These are phyloP conservation scores for Vaccinium darrowii DNA, from an alignment of 148 eudicot genomes.

Conservation along the genomic window DNA sequence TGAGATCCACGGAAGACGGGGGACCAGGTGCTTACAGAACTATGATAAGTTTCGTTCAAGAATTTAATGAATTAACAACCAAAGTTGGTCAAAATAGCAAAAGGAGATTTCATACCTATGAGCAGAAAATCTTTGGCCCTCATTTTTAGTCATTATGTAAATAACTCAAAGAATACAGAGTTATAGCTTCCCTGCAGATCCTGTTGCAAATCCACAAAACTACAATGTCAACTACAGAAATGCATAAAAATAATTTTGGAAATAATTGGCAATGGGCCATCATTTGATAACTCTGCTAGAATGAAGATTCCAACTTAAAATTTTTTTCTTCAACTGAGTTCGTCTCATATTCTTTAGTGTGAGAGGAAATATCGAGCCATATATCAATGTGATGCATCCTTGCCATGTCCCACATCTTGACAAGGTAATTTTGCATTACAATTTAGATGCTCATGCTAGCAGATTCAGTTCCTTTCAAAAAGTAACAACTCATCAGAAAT, in stretches of 20 bases:
- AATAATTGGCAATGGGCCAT: background rate
- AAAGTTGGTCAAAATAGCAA: background rate
- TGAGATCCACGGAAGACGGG: no score
- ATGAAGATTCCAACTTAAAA: background rate
- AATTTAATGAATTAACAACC: background rate
- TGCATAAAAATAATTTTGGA: background rate
- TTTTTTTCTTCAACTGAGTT: background rate
- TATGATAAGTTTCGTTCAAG: background rate
- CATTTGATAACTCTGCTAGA: background rate
- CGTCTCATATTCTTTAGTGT: background rate
- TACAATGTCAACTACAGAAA: background rate
- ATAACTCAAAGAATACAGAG: background rate
- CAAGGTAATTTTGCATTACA: background rate
- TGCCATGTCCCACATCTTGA: background rate
- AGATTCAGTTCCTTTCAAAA: background rate
- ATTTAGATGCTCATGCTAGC: background rate
- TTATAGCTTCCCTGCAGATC: background rate
- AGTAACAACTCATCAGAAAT: background rate
- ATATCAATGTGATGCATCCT: background rate
- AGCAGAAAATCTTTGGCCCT: background rate
- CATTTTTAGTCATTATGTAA: background rate
- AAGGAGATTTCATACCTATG: background rate
- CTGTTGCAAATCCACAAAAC: background rate
- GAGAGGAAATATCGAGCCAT: background rate
- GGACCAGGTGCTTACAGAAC: no score